Conservation (phyloP, 805 yeast genomes). For the Gaillardinia entomophila region DNA sequence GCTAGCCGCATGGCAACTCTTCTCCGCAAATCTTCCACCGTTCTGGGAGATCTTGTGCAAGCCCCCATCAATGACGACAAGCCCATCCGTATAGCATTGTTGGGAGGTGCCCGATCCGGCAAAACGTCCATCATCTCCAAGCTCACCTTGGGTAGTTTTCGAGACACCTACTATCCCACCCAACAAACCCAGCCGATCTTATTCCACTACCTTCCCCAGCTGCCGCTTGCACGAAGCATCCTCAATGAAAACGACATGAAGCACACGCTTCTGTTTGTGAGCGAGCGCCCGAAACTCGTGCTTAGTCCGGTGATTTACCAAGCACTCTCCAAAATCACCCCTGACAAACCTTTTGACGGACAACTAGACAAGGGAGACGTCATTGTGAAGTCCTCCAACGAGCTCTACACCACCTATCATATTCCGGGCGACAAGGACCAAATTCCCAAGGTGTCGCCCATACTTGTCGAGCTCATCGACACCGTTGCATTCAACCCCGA, state of each 20-base stretch:
- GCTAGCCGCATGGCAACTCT: constrained; percentile 1
- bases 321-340: constrained; percentile 7
- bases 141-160: constrained; percentile 41
- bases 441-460: constrained; percentile 57
- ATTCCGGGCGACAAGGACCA: no score
- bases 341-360: not conserved
- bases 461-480: constrained; percentile 64
- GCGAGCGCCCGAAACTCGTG: constrained; percentile 8
- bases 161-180: constrained; percentile 75
- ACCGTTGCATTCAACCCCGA: constrained; percentile 67
- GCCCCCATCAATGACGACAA: constrained; percentile 15
- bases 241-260: constrained; percentile 17
- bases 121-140: constrained; percentile 54
- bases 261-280: constrained; percentile 8
- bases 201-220: constrained; percentile 45
- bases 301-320: constrained; percentile 27
- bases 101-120: constrained; percentile 58
- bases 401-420: constrained; percentile 14
- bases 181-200: constrained; percentile 53
- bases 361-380: constrained; percentile 3
- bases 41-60: no score
- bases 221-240: constrained; percentile 10
- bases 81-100: constrained; percentile 53
- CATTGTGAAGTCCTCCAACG: constrained; percentile 11
- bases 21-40: not conserved